Conservation (phyloP, 1,139 yeast genomes). For the Suhomyces bokatorum region DNA sequence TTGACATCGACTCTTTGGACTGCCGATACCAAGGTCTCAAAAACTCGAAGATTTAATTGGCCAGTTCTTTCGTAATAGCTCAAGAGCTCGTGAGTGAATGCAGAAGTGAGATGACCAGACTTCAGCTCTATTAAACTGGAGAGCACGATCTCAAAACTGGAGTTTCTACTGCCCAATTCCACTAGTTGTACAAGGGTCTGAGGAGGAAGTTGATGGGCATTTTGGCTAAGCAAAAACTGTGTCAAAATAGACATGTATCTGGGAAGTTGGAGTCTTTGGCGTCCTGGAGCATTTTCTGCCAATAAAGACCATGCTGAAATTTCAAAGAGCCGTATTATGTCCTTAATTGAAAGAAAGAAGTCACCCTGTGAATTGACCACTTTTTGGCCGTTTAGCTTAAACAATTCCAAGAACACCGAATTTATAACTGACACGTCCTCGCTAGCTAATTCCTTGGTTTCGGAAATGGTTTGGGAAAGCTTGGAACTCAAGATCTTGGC, state of each 20-base stretch:
- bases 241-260: slow-evolving; percentile 30
- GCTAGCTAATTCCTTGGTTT: slow-evolving; percentile 7
- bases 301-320: slow-evolving; percentile 18
- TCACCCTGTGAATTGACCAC: slow-evolving; percentile 4
- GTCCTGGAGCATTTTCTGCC: slow-evolving; percentile 1
- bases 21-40: slow-evolving; percentile 20
- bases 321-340: slow-evolving; percentile 22
- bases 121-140: slow-evolving; percentile 15
- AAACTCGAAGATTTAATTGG: slow-evolving; percentile 22
- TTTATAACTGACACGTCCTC: slow-evolving; percentile 22
- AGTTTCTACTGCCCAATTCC: slow-evolving; percentile 25
- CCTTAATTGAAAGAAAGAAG: slow-evolving; percentile 8
- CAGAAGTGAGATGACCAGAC: slow-evolving; percentile 17
- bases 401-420: slow-evolving; percentile 23
- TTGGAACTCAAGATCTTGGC: slow-evolving; percentile 24
- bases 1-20: background rate
- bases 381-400: slow-evolving; percentile 16
- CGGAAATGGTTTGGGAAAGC: slow-evolving; percentile 20
- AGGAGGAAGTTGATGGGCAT: slow-evolving; percentile 18
- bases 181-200: slow-evolving; percentile 24
- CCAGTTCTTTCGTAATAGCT: slow-evolving; percentile 18
- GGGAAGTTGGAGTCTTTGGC: slow-evolving; percentile 21
- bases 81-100: slow-evolving; percentile 26
- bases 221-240: slow-evolving; percentile 19
- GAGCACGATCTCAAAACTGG: slow-evolving; percentile 15